Evolutionary conservation across 129 eudicot species (phyloP).

Genomic region (Escallonia herrerae): DNA sequence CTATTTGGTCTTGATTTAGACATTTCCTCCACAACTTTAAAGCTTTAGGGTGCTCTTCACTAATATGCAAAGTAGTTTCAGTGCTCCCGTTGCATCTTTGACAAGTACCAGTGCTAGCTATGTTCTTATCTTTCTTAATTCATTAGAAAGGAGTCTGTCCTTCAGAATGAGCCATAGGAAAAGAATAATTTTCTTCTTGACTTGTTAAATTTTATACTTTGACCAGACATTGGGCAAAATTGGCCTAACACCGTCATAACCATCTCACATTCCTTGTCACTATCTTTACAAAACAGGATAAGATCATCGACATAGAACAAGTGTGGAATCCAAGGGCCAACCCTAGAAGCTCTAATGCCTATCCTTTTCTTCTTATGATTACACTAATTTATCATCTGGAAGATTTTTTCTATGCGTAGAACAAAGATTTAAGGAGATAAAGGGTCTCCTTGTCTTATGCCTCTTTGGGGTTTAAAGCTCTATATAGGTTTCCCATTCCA

Average conservation of each 20-base stretch:
- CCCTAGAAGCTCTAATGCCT: neutral
- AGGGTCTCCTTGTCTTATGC: neutral
- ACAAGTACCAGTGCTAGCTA: too few relatives aligned
- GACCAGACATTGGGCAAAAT: neutral
- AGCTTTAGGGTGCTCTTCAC: too few relatives aligned
- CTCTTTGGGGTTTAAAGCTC: neutral
- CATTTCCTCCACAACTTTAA: too few relatives aligned
- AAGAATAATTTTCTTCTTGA: too few relatives aligned
- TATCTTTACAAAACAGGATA: neutral
- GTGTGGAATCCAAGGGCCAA: neutral
- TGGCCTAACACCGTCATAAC: neutral
- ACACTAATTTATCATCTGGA: neutral
- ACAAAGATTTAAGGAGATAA: neutral
- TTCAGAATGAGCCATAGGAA: too few relatives aligned
- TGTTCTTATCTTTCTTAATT: too few relatives aligned
- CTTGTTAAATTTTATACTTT: neutral
- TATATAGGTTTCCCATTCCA: neutral
- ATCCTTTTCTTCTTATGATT: neutral
- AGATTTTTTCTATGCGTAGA: neutral
- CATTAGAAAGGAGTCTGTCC: too few relatives aligned
- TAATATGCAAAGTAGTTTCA: too few relatives aligned
- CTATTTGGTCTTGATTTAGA: too few relatives aligned
- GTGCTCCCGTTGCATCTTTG: too few relatives aligned
- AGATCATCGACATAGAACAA: neutral
- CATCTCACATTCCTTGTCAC: neutral